These are phyloP conservation scores for Spergularia marina DNA, from an alignment of 148 eudicot genomes.

Conservation along the genomic window DNA sequence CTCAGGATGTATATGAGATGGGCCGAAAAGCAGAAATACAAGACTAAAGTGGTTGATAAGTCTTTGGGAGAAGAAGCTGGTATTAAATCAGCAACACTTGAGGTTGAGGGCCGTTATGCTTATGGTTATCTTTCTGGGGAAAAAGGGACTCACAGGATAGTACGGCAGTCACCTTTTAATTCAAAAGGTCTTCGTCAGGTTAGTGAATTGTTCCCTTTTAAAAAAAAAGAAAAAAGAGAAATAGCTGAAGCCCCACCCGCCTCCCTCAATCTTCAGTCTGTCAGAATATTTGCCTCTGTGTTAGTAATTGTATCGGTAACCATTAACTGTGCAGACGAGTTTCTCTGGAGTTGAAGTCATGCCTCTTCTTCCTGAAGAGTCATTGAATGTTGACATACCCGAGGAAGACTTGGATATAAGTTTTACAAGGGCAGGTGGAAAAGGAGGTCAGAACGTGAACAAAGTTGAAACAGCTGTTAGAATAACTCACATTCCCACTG, in stretches of 20 bases:
- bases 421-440: slow-evolving; percentile 85
- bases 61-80: slow-evolving; percentile 98
- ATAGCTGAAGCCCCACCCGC: too few relatives aligned
- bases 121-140: slow-evolving; percentile 97
- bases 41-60: slow-evolving; percentile 82
- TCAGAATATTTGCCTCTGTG: background rate
- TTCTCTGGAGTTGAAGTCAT: slow-evolving; percentile 95
- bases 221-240: too few relatives aligned
- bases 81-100: slow-evolving; percentile 90
- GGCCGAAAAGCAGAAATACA: slow-evolving; percentile 93
- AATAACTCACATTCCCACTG: slow-evolving; percentile 93
- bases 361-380: slow-evolving; percentile 97
- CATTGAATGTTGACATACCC: slow-evolving; percentile 78
- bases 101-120: slow-evolving; percentile 90
- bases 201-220: background rate
- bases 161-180: slow-evolving; percentile 91
- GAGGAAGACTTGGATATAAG: slow-evolving; percentile 88
- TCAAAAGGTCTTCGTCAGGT: slow-evolving; percentile 99
- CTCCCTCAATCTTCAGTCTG: background rate
- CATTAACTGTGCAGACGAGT: slow-evolving; percentile 63
- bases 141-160: slow-evolving; percentile 93
- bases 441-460: slow-evolving; percentile 96
- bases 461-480: slow-evolving; percentile 98
- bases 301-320: background rate
- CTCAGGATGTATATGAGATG: slow-evolving; percentile 97